Evolutionary conservation across 2,329 filamentous ascomycete genomes (phyloP), one percentile per base, ranked within the genome.

Genomic region (Chaetomium sp.): DNA sequence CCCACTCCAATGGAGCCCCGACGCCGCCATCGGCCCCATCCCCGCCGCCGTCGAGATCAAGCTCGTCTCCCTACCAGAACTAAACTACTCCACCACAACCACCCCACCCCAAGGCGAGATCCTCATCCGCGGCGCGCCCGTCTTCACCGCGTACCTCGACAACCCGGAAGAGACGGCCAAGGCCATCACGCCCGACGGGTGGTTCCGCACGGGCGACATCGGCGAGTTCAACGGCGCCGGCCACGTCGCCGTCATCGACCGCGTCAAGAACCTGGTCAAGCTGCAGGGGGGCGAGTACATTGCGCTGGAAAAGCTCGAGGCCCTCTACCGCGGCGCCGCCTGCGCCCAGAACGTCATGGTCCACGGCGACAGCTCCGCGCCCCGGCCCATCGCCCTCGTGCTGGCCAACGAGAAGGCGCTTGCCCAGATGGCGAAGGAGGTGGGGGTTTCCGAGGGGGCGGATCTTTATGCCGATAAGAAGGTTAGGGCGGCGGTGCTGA

Each of bases 251-350:
- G 89, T 98, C 75, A 93, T 98, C 74, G 94, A 98, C 78, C 92
- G 94, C 71, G 93, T 97, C 87, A 98, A 98, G 88, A 98, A 98
- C 79, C 82, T 98, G 63, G 91, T 98, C 78, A 98, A 98, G 87
- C 93, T 95, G 68, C 86, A 92, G 69, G 93, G 93, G 66, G 94
- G 94, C 71, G 94, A 98, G 82, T 98, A 98, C 78, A 96, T 98
- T 76, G 95, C 94, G 25, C 85, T 99, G 4, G 94, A 98, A 82
- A 97, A 93, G 82, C 87, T 98, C 65, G 94, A 98, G 80, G 90
- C 93, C 3, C 84, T 96, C 62, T 98, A 97, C 81, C 89, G 93
- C 67, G 88, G 91, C 54, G 86, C 85, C 10, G 84, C 87, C n/a
- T 85, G 90, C 10, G 92, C 97, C 23, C 85, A 86, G 66, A 96